These are phyloP conservation scores for Zygotorulaspora danielsina DNA, from an alignment of 805 yeast species.

Conservation along the genomic window DNA sequence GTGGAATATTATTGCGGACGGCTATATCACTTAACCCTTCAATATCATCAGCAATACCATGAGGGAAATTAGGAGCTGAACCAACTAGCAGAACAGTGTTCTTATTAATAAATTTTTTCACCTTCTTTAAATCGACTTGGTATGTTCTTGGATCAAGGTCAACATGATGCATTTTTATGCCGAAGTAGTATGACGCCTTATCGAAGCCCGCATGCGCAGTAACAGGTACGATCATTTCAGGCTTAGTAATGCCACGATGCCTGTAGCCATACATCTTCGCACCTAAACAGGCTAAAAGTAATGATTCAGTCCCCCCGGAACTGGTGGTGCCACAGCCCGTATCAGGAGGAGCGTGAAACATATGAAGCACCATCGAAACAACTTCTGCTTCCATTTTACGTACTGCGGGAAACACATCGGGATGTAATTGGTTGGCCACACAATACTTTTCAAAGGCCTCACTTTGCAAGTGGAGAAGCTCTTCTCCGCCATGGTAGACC, in stretches of 20 bases:
- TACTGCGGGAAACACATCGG: slow-evolving; percentile 94
- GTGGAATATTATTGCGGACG: slow-evolving; percentile 58
- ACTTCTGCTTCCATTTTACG: slow-evolving; percentile 96
- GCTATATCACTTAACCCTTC: slow-evolving; percentile 65
- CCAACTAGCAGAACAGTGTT: slow-evolving; percentile 86
- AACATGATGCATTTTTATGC: slow-evolving; percentile 77
- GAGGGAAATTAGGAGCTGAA: slow-evolving; percentile 96
- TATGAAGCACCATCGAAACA: slow-evolving; percentile 78
- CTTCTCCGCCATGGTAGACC: slow-evolving; percentile 92
- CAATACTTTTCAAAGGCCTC: slow-evolving; percentile 70
- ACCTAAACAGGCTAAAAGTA: slow-evolving; percentile 77
- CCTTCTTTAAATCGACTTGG: slow-evolving; percentile 61
- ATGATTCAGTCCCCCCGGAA: slow-evolving; percentile 94
- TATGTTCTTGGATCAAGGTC: slow-evolving; percentile 64
- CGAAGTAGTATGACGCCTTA: slow-evolving; percentile 88
- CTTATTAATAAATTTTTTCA: slow-evolving; percentile 58
- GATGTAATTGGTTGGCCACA: slow-evolving; percentile 92
- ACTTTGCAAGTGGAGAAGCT: slow-evolving; percentile 67
- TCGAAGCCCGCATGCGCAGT: slow-evolving; percentile 94
- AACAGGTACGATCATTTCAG: slow-evolving; percentile 85
- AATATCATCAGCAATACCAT: slow-evolving; percentile 91
- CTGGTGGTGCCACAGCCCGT: slow-evolving; percentile 73
- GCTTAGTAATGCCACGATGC: slow-evolving; percentile 55
- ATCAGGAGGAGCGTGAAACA: slow-evolving; percentile 73
- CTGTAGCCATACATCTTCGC: slow-evolving; percentile 73